phyloP scores from a whole-genome alignment of 1,284 basidiomycete species.

The Cutaneotrichosporon spelunceum region DNA sequence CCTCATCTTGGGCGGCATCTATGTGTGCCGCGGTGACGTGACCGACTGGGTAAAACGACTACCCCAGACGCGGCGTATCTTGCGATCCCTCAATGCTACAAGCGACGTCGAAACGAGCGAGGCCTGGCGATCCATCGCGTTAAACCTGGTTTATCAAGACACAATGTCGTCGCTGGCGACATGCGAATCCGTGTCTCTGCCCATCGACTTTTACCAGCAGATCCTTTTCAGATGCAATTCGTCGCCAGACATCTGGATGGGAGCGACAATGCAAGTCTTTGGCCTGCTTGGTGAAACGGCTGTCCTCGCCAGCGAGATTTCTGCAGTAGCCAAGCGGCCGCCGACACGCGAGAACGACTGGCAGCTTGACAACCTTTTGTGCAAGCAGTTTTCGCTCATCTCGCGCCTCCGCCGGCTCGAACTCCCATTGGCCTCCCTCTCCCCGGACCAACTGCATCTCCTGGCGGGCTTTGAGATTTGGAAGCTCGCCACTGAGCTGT shows the following conservation, averaged over 20 bases:
- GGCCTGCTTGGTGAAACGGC: not conserved
- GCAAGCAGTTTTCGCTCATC: not conserved
- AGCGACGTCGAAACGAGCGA: not conserved
- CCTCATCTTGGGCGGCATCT: not conserved
- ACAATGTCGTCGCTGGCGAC: not conserved
- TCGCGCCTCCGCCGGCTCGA: not conserved
- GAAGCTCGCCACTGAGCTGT: not conserved
- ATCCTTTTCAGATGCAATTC: not conserved
- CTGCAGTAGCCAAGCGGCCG: not conserved
- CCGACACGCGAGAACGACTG: not conserved
- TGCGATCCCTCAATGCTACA: not conserved
- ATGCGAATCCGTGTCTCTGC: not conserved
- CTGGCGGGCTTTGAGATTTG: not conserved
- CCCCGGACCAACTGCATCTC: not conserved
- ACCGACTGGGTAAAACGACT: not conserved
- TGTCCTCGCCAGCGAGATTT: not conserved
- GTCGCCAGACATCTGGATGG: not conserved
- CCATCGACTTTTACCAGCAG: not conserved
- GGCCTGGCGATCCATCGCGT: not conserved
- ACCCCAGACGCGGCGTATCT: not conserved
- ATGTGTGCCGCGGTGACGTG: not conserved
- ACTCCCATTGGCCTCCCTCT: not conserved
- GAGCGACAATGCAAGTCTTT: not conserved
- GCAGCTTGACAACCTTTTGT: not conserved
- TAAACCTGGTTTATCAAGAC: not conserved